phyloP scores from a whole-genome alignment of 2,329 filamentous ascomycete genomes.

The Alternaria gansuensis region DNA sequence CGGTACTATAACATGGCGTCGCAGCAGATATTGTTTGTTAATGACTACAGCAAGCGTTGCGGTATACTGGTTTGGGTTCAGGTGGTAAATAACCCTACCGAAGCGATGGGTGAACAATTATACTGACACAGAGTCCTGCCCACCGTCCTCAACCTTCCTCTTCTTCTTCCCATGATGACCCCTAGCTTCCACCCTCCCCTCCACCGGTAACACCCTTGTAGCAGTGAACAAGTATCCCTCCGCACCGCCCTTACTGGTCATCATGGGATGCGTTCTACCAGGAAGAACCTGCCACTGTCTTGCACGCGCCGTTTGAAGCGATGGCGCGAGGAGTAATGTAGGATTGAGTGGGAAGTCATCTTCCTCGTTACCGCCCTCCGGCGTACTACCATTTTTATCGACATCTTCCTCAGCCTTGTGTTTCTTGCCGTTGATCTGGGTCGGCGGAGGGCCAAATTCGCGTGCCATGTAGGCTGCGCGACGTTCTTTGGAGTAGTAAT shows the following conservation, averaged over 20 bases:
- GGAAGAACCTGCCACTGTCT: slow-evolving; percentile 91
- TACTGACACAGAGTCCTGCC: not conserved
- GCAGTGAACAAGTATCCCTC: slow-evolving; percentile 92
- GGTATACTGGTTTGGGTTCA: too few species aligned
- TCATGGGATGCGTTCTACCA: slow-evolving; percentile 88
- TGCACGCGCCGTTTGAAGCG: slow-evolving; percentile 80
- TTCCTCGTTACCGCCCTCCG: slow-evolving; percentile 36
- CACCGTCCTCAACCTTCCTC: slow-evolving; percentile 61
- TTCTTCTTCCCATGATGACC: slow-evolving; percentile 74
- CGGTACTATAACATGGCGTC: too few species aligned
- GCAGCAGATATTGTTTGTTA: too few species aligned
- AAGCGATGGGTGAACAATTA: too few species aligned
- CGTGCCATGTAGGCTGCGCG: slow-evolving; percentile 70
- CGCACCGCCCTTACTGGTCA: slow-evolving; percentile 86
- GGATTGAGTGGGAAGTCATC: slow-evolving; percentile 89
- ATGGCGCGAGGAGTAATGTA: slow-evolving; percentile 78
- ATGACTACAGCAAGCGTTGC: too few species aligned
- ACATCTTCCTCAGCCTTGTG: slow-evolving; percentile 27
- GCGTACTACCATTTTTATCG: slow-evolving; percentile 26
- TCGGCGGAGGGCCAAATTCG: slow-evolving; percentile 35
- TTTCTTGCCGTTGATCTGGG: slow-evolving; percentile 14
- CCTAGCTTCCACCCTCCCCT: slow-evolving; percentile 81
- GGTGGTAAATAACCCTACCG: too few species aligned
- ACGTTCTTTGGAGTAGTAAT: slow-evolving; percentile 83
- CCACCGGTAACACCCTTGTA: slow-evolving; percentile 79